These are phyloP conservation scores for Solanum pimpinellifolium DNA, from an alignment of 257 asterid species.

Conservation along the genomic window DNA sequence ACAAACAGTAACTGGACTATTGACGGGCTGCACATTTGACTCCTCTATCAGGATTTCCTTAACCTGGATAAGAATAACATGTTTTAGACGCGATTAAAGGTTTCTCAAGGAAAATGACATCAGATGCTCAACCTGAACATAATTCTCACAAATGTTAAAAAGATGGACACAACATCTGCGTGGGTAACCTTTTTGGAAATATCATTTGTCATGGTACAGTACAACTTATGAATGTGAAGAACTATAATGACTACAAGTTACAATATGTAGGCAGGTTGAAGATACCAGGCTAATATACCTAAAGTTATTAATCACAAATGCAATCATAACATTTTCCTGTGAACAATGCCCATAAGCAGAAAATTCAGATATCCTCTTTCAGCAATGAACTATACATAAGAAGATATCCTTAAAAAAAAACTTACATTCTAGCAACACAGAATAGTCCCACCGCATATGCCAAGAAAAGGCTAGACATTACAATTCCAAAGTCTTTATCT, in stretches of 20 bases:
- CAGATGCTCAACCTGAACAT: background rate
- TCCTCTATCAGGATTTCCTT: slow-evolving; percentile 98
- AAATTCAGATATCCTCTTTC: background rate
- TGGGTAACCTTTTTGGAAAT: background rate
- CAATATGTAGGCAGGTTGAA: background rate
- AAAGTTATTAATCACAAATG: background rate
- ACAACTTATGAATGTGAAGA: background rate
- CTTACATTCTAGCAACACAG: background rate
- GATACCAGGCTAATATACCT: background rate
- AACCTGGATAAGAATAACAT: slow-evolving; percentile 39
- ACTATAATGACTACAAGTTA: background rate
- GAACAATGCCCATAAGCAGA: background rate
- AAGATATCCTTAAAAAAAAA: background rate
- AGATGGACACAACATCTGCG: background rate
- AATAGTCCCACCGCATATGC: background rate
- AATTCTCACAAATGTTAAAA: background rate
- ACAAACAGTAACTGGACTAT: slow-evolving; percentile 97
- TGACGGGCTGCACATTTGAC: slow-evolving; percentile 99
- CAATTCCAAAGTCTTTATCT: background rate
- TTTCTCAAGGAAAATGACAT: background rate
- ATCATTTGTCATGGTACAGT: background rate
- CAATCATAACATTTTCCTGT: background rate
- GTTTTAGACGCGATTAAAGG: background rate
- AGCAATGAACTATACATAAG: background rate
- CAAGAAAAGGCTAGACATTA: background rate